Percentiles rank a stretch among this genome's conserved stretches.
Conservation (phyloP, 345 rosid species). For the Jatropha curcas region DNA sequence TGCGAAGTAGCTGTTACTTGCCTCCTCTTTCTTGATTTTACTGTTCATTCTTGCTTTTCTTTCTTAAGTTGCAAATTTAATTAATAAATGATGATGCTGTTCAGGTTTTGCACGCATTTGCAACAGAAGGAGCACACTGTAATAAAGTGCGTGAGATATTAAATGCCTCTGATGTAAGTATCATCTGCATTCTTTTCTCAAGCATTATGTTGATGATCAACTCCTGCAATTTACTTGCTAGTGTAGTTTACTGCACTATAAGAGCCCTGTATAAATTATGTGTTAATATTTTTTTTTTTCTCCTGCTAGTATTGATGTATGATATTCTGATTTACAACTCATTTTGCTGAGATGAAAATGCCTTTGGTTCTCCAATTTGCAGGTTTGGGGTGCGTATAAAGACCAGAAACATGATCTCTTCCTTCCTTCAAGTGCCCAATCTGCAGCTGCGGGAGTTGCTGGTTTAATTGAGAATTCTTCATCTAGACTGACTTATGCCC, state of each 20-base stretch:
- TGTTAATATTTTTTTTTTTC: neutral
- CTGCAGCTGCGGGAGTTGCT: conserved; percentile 93
- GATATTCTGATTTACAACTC: neutral
- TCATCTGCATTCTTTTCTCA: neutral
- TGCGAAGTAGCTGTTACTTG: too few relatives aligned
- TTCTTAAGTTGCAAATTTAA: neutral
- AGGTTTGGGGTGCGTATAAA: conserved; percentile 97
- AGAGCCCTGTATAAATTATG: neutral
- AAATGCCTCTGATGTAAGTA: conserved; percentile 89
- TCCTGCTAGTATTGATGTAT: neutral
- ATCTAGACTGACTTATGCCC: conserved; percentile 74
- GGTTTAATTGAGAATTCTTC: conserved; percentile 91
- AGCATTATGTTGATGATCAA: neutral
- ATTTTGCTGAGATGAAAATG: neutral
- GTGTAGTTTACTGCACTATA: too few relatives aligned
- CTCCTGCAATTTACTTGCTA: neutral
- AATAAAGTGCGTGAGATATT: conserved; percentile 78
- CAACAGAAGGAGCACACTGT: conserved; percentile 97
- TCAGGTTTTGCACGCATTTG: conserved; percentile 95
- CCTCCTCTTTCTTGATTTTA: neutral
- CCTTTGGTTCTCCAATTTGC: conserved; percentile 8
- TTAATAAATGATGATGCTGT: conserved; percentile 1
- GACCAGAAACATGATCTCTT: conserved; percentile 98
- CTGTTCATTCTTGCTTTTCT: neutral
- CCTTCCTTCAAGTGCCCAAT: conserved; percentile 92